Evolutionary conservation across 331 rosid genomes (phyloP).

Genomic region (Arachis monticola): DNA sequence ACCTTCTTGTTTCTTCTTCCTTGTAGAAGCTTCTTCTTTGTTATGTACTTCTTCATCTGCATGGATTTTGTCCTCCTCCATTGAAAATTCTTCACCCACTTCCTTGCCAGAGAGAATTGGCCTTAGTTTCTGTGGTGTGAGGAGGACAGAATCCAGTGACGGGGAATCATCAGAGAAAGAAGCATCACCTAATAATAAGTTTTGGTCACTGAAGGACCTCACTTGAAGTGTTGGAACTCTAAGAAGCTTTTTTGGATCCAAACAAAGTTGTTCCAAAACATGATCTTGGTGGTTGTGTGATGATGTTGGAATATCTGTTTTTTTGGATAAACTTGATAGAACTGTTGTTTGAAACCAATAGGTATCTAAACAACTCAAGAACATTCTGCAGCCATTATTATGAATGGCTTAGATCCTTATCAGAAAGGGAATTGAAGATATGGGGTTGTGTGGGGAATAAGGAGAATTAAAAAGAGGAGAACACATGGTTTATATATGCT

Average conservation of each 20-base stretch:
- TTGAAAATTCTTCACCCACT: slow-evolving; percentile 38
- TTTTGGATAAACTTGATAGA: slow-evolving; percentile 31
- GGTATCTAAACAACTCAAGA: slow-evolving; percentile 57
- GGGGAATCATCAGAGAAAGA: slow-evolving; percentile 39
- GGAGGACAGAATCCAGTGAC: slow-evolving; percentile 56
- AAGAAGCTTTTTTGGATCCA: slow-evolving; percentile 27
- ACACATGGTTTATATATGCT: slow-evolving; percentile 13
- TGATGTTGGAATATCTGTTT: slow-evolving; percentile 15
- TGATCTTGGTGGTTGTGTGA: background rate
- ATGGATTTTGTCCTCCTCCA: slow-evolving; percentile 11
- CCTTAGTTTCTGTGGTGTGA: slow-evolving; percentile 45
- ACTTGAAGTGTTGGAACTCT: slow-evolving; percentile 41
- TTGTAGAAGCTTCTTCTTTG: background rate
- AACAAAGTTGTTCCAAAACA: slow-evolving; percentile 1
- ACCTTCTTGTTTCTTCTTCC: slow-evolving; percentile 9
- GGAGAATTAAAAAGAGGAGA: background rate
- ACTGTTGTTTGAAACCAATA: slow-evolving; percentile 58
- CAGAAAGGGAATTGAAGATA: background rate
- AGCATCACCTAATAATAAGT: slow-evolving; percentile 16
- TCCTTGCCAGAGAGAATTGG: slow-evolving; percentile 62
- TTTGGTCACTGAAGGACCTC: slow-evolving; percentile 61
- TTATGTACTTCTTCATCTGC: background rate
- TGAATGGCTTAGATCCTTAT: slow-evolving; percentile 10
- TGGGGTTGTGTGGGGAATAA: background rate
- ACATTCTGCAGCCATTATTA: slow-evolving; percentile 64